Base-by-base conservation (phyloP, 306 rosid species). In the Hippophae tibetana region DNA sequence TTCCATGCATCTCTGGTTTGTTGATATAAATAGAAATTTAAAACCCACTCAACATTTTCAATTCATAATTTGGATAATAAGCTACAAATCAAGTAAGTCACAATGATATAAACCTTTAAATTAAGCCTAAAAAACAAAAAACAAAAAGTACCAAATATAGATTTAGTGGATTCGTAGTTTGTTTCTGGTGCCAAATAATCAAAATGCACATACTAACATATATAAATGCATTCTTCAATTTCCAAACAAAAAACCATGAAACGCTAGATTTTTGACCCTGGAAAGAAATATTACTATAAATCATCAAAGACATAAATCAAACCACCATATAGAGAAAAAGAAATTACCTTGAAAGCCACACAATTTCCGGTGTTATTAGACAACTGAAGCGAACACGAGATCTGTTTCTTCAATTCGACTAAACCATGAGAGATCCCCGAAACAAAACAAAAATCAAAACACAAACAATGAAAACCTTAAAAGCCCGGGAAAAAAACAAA, bases 381-480 rank as follows among this genome's bases (percentile, higher is more conserved):
- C 68, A 90, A 78, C 68, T 73, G 83, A 70, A 90, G 94, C 76
- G 93, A 76, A 62, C 88, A 86, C 6, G 94, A 84, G 87, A 90
- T 90, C 97, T 86, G 95, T 76, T 82, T 86, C 86, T 70, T 90
- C 82, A 90, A 76, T 71, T 90, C 95, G 75, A 90, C 97, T 90
- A 65, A 71, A 31, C 38, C 18, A 43, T 10, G 50, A 3, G 65
- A 14, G 42, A 43, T 2, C 38, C 38, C 38, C 38, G 38, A 31
- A 31, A 31, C 38, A 31, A 31, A 63, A 45, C 9, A 25, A 8
- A 25, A 54, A 56, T 54, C n/a, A 1, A 65, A 66, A 60, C 57
- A 9, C 1, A 58, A 61, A 66, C 9, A 42, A 18, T 11, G 7
- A 57, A 57, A 58, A 9, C 44, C 8, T 1, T 23, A 26, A 62